phyloP scores from a whole-genome alignment of 345 rosid species.

The Melaleuca quinquenervia region DNA sequence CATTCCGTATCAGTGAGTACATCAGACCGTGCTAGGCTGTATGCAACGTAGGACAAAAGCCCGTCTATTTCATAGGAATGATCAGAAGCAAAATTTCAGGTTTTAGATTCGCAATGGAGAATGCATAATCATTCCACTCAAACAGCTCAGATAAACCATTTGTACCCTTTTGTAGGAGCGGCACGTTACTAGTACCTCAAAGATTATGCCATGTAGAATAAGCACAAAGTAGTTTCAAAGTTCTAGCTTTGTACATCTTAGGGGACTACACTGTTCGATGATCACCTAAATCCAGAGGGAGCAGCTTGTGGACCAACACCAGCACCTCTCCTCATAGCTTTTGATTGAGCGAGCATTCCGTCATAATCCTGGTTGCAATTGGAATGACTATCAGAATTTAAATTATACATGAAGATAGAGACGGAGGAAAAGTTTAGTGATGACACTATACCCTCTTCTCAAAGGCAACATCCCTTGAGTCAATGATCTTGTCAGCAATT shows the following conservation, averaged over 20 bases:
- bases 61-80: neutral
- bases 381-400: neutral
- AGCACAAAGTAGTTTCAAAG: neutral
- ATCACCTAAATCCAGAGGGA: slow-evolving; percentile 49
- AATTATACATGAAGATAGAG: neutral
- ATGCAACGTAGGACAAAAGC: neutral
- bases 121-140: neutral
- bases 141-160: neutral
- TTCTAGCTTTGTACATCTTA: neutral
- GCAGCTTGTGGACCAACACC: slow-evolving; percentile 48
- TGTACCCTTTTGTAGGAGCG: neutral
- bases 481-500: slow-evolving; percentile 67
- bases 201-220: neutral
- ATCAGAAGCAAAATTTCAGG: neutral
- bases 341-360: slow-evolving; percentile 42
- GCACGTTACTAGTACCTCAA: neutral
- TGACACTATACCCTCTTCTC: slow-evolving; percentile 26
- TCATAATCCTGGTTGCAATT: slow-evolving; percentile 52
- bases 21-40: neutral
- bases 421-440: neutral
- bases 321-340: slow-evolving; percentile 49
- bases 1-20: neutral
- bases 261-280: neutral
- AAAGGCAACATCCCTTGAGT: slow-evolving; percentile 41
- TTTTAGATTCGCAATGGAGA: neutral